Percentiles rank a stretch among this genome's conserved stretches.
phyloP scores from a whole-genome alignment of 2,329 filamentous ascomycete species.

The Stagonosporopsis vannaccii region DNA sequence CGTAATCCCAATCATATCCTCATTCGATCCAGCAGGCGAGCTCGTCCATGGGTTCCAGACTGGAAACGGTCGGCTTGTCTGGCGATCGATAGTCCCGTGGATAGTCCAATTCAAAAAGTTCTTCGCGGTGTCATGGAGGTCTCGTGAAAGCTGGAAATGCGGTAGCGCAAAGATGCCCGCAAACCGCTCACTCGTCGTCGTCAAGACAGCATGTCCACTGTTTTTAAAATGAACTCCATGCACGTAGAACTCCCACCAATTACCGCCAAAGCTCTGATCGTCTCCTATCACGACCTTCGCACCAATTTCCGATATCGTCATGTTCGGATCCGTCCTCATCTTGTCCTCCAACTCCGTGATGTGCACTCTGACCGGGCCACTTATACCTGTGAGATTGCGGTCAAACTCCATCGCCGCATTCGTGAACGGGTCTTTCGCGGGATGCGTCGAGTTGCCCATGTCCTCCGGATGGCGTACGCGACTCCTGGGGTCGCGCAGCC shows the following conservation, averaged over 20 bases:
- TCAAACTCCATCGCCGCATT: slow-evolving; percentile 66
- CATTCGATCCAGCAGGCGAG: slow-evolving; percentile 62
- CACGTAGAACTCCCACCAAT: slow-evolving; percentile 79
- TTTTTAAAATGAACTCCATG: slow-evolving; percentile 86
- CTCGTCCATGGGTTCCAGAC: slow-evolving; percentile 77
- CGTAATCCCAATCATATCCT: slow-evolving; percentile 68
- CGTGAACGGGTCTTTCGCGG: slow-evolving; percentile 71
- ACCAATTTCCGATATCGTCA: slow-evolving; percentile 70
- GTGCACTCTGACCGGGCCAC: slow-evolving; percentile 72
- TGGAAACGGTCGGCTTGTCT: slow-evolving; percentile 65
- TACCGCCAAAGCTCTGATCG: slow-evolving; percentile 67
- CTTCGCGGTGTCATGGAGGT: slow-evolving; percentile 56
- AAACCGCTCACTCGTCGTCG: slow-evolving; percentile 86
- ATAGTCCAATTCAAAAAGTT: slow-evolving; percentile 77
- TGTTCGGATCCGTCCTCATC: slow-evolving; percentile 41
- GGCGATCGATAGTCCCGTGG: slow-evolving; percentile 69
- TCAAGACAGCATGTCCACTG: slow-evolving; percentile 80
- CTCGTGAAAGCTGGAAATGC: slow-evolving; percentile 72
- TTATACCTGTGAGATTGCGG: slow-evolving; percentile 77
- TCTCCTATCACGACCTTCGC: slow-evolving; percentile 78
- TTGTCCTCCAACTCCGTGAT: slow-evolving; percentile 63
- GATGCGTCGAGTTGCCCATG: slow-evolving; percentile 62
- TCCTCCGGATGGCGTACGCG: slow-evolving; percentile 55
- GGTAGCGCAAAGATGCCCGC: slow-evolving; percentile 90
- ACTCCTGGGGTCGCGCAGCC: slow-evolving; percentile 67